These are phyloP conservation scores for Oryza meyeriana DNA, from an alignment of 176 grass and related monocot genomes.

Conservation along the genomic window DNA sequence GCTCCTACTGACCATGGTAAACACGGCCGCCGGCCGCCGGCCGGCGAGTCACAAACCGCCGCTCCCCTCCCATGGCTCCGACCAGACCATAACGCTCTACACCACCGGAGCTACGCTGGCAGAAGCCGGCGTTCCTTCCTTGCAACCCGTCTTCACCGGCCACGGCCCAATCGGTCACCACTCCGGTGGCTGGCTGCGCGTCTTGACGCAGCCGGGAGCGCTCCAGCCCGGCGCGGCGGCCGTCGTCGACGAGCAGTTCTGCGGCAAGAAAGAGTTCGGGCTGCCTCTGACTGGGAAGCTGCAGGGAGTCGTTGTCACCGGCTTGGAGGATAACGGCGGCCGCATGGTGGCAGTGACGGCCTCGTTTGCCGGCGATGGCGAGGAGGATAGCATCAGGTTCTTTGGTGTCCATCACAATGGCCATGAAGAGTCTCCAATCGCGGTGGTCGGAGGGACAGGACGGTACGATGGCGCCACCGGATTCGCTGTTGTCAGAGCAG, in stretches of 20 bases:
- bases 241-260: slow-evolving; percentile 52
- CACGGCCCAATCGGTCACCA: slow-evolving; percentile 29
- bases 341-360: slow-evolving; percentile 60
- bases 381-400: slow-evolving; percentile 59
- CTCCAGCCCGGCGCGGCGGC: slow-evolving; percentile 36
- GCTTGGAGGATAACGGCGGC: slow-evolving; percentile 37
- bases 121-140: background rate
- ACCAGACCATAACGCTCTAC: slow-evolving; percentile 57
- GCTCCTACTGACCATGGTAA: slow-evolving; percentile 25
- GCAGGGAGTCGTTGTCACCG: slow-evolving; percentile 60
- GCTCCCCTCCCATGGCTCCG: background rate
- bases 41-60: slow-evolving; percentile 7
- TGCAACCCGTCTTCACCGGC: slow-evolving; percentile 24
- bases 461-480: slow-evolving; percentile 45
- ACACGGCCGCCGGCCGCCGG: slow-evolving; percentile 16
- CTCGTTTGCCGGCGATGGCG: slow-evolving; percentile 30
- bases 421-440: slow-evolving; percentile 54
- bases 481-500: slow-evolving; percentile 41
- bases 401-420: slow-evolving; percentile 45
- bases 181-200: slow-evolving; percentile 38
- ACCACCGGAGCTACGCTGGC: slow-evolving; percentile 29
- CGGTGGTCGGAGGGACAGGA: slow-evolving; percentile 68
- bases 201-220: slow-evolving; percentile 35
- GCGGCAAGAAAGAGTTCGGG: slow-evolving; percentile 37
- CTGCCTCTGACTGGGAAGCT: slow-evolving; percentile 39